Conservation (phyloP, 805 yeast species). For the Candida golubevii region DNA sequence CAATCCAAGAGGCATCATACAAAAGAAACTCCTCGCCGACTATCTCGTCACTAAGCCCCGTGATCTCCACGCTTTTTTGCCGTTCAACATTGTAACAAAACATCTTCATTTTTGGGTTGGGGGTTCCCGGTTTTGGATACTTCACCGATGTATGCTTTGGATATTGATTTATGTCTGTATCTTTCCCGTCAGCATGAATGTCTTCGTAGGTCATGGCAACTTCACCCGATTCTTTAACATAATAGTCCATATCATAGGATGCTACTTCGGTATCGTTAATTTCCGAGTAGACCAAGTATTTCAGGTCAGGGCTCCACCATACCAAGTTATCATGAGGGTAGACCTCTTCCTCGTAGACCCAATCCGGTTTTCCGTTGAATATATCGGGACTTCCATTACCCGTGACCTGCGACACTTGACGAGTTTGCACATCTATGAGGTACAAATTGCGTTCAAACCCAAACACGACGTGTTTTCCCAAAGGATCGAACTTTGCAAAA, state of each 20-base stretch:
- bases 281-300: constrained; percentile 49
- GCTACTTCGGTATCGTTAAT: constrained; percentile 60
- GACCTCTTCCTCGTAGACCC: constrained; percentile 86
- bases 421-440: constrained; percentile 34
- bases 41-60: constrained; percentile 4
- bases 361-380: constrained; percentile 70
- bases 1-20: constrained; percentile 23
- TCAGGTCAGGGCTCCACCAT: constrained; percentile 72
- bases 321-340: constrained; percentile 52
- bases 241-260: constrained; percentile 48
- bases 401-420: constrained; percentile 34
- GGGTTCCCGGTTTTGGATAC: constrained; percentile 72
- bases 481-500: constrained; percentile 58
- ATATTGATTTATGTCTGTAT: constrained; percentile 33
- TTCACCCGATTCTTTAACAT: constrained; percentile 30
- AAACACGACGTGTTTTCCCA: constrained; percentile 50
- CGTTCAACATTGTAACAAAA: constrained; percentile 32
- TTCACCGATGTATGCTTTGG: constrained; percentile 45
- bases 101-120: constrained; percentile 53
- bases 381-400: constrained; percentile 49
- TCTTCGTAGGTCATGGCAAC: constrained; percentile 11
- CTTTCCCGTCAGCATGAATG: background rate
- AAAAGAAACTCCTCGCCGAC: constrained; percentile 17
- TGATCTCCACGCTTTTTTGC: constrained; percentile 21
- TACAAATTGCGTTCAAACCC: constrained; percentile 55